Conservation (phyloP, 108 stramenopile genomes). For the Discostella pseudostelligera region DNA sequence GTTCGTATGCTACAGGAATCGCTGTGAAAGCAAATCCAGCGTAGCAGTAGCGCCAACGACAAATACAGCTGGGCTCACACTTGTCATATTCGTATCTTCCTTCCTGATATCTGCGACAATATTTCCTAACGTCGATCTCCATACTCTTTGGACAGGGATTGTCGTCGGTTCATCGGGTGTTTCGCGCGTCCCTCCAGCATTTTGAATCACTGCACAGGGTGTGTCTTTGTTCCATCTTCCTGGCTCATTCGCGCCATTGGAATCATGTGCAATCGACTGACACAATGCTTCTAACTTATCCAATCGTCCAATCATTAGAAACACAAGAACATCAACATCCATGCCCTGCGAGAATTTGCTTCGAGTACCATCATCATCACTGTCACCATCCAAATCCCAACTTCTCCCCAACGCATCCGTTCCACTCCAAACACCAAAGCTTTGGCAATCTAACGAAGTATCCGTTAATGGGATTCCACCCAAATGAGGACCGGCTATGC, state of each 20-base stretch:
- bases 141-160: slow-evolving; percentile 31
- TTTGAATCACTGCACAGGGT: slow-evolving; percentile 42
- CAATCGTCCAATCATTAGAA: slow-evolving; percentile 48
- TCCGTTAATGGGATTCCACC: slow-evolving; percentile 46
- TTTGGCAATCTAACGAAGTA: slow-evolving; percentile 33
- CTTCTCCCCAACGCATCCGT: slow-evolving; percentile 39
- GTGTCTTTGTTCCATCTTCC: slow-evolving; percentile 32
- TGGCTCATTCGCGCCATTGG: background rate
- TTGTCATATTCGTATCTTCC: slow-evolving; percentile 29
- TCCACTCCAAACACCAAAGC: slow-evolving; percentile 48
- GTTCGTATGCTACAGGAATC: no score
- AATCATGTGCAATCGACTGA: slow-evolving; percentile 8
- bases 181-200: slow-evolving; percentile 23
- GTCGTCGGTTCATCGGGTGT: background rate
- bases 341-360: background rate
- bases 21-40: slow-evolving; percentile 27
- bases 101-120: slow-evolving; percentile 27
- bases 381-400: slow-evolving; percentile 7
- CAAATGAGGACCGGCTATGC: slow-evolving; percentile 44
- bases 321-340: slow-evolving; percentile 40
- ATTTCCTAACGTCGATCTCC: slow-evolving; percentile 29
- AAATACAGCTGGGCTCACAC: slow-evolving; percentile 46
- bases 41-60: slow-evolving; percentile 33
- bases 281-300: slow-evolving; percentile 44
- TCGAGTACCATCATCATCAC: background rate